Percentiles rank a stretch among this genome's conserved stretches.
Conservation (phyloP, 2,329 filamentous ascomycete species). For the Fusarium sp. region DNA sequence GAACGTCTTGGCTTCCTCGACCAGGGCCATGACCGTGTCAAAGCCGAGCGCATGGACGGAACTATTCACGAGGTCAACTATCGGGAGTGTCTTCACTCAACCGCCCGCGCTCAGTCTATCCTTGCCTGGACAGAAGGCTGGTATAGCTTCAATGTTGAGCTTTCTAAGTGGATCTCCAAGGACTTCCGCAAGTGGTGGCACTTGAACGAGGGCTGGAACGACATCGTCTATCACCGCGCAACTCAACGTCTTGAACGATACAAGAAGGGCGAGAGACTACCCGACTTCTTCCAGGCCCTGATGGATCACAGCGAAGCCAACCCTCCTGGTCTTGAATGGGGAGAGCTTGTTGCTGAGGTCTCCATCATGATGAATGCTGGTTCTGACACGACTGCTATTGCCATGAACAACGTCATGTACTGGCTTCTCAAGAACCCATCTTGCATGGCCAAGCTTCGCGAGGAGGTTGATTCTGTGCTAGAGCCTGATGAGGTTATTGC, state of each 20-base stretch:
- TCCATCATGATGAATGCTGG: slow-evolving; percentile 65
- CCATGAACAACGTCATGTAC: slow-evolving; percentile 64
- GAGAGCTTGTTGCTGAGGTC: slow-evolving; percentile 68
- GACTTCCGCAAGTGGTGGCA: slow-evolving; percentile 47
- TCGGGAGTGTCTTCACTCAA: slow-evolving; percentile 63
- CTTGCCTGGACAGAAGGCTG: slow-evolving; percentile 63
- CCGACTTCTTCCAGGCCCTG: slow-evolving; percentile 68
- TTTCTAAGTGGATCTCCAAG: slow-evolving; percentile 59
- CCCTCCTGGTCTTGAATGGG: slow-evolving; percentile 59
- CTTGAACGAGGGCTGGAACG: slow-evolving; percentile 55
- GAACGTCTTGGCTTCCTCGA: slow-evolving; percentile 64
- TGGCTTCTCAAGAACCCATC: slow-evolving; percentile 61
- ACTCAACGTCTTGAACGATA: slow-evolving; percentile 43
- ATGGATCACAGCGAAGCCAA: slow-evolving; percentile 60
- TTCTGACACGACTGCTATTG: slow-evolving; percentile 59
- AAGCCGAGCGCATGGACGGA: slow-evolving; percentile 58
- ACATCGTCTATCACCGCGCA: slow-evolving; percentile 53
- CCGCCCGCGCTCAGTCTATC: slow-evolving; percentile 60
- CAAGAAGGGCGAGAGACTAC: slow-evolving; percentile 61
- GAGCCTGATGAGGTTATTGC: slow-evolving; percentile 57
- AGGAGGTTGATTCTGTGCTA: slow-evolving; percentile 59
- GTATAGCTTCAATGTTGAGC: slow-evolving; percentile 59
- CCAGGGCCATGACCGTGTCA: slow-evolving; percentile 57
- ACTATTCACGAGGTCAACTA: slow-evolving; percentile 58
- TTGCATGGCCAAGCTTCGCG: slow-evolving; percentile 53